phyloP scores from a whole-genome alignment of 2,329 filamentous ascomycete species.

The Fusarium drepaniforme region DNA sequence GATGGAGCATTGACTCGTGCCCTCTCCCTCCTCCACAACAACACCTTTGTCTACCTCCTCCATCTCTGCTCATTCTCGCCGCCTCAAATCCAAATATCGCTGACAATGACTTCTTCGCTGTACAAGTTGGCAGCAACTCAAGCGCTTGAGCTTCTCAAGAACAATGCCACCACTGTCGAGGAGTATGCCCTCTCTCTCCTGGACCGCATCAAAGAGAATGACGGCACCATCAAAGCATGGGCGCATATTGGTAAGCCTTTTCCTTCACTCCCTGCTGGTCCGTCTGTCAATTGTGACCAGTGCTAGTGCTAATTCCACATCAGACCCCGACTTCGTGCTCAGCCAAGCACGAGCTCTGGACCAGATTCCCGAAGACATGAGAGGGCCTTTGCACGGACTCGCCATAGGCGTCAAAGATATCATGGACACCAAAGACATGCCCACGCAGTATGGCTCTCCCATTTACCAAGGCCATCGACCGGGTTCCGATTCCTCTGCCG shows the following conservation, averaged over 20 bases:
- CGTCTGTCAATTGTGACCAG: neutral
- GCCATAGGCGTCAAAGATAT: constrained; percentile 28
- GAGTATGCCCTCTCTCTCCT: constrained; percentile 11
- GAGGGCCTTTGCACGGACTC: constrained; percentile 21
- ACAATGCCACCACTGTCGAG: constrained; percentile 34
- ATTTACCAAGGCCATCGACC: constrained; percentile 61
- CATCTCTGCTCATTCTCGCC: neutral
- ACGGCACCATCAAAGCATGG: constrained; percentile 11
- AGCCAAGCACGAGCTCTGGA: constrained; percentile 12
- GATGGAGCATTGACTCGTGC: neutral
- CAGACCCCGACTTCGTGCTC: constrained; percentile 3
- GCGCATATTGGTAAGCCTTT: neutral
- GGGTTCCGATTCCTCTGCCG: constrained; percentile 62
- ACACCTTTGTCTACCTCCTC: neutral
- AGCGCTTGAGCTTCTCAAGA: neutral
- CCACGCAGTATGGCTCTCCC: constrained; percentile 65
- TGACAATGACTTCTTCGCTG: neutral
- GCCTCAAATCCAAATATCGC: neutral
- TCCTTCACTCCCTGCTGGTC: neutral
- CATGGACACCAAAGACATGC: constrained; percentile 51
- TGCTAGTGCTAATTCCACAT: neutral
- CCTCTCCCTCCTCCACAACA: neutral
- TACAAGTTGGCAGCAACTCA: neutral
- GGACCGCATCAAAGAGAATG: constrained; percentile 16
- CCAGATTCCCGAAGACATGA: neutral